Conservation (phyloP, 208 protist species). For the Phytomonas sp. region DNA sequence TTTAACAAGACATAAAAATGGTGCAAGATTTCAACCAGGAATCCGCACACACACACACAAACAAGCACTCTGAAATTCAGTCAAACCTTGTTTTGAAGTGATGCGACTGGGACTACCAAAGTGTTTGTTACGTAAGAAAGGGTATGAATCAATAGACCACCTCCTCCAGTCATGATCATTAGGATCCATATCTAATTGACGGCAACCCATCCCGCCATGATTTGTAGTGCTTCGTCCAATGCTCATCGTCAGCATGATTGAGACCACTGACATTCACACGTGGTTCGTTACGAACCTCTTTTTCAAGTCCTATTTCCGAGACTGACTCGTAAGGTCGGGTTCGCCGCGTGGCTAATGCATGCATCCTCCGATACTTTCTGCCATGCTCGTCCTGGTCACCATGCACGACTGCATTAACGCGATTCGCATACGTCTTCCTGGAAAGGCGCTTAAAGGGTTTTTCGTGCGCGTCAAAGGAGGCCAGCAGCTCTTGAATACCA, state of each 20-base stretch:
- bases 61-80: too few species aligned
- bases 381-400: slow-evolving; percentile 85
- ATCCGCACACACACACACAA: too few species aligned
- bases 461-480: slow-evolving; percentile 26
- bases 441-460: slow-evolving; percentile 77
- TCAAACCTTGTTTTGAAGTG: neutral
- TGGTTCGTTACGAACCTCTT: slow-evolving; percentile 69
- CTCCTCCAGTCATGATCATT: neutral
- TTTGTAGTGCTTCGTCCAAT: slow-evolving; percentile 41
- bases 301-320: slow-evolving; percentile 62
- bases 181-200: slow-evolving; percentile 28
- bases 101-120: neutral
- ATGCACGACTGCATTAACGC: slow-evolving; percentile 79
- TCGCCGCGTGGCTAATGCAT: slow-evolving; percentile 30
- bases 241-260: slow-evolving; percentile 44
- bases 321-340: slow-evolving; percentile 58
- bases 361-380: slow-evolving; percentile 58
- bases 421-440: slow-evolving; percentile 73
- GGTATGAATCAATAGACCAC: neutral
- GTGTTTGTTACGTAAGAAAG: neutral
- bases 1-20: neutral
- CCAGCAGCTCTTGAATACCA: slow-evolving; percentile 50
- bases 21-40: neutral
- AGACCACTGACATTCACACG: slow-evolving; percentile 30
- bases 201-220: slow-evolving; percentile 56